Percentiles rank a stretch among this genome's conserved stretches.
Conservation (phyloP, 805 yeast genomes). For the Yamadazyma endophytica region DNA sequence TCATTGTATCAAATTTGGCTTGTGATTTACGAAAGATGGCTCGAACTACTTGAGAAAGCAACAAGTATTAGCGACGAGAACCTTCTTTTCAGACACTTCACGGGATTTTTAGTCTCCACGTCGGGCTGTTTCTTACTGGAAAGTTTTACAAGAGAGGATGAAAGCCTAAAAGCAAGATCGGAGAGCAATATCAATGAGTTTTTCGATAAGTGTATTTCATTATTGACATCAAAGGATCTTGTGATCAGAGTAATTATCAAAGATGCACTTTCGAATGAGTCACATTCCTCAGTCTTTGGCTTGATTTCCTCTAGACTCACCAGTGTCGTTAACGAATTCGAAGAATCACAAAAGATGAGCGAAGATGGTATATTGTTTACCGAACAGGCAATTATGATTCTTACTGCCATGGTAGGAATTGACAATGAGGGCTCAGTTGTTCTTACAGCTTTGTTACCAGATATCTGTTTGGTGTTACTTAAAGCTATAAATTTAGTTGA, state of each 20-base stretch:
- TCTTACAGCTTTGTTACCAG: conserved; percentile 27
- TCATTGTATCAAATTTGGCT: conserved; percentile 36
- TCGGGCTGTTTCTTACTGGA: conserved; percentile 56
- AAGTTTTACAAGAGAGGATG: conserved; percentile 19
- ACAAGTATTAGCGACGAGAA: conserved; percentile 33
- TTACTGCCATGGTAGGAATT: conserved; percentile 36
- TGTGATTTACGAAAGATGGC: conserved; percentile 51
- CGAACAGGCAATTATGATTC: conserved; percentile 47
- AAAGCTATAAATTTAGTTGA: conserved; percentile 26
- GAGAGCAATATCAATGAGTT: conserved; percentile 41
- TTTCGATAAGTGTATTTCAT: conserved; percentile 45
- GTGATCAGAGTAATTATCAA: conserved; percentile 65
- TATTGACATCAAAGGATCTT: conserved; percentile 46
- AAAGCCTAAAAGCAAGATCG: conserved; percentile 24
- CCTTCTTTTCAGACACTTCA: conserved; percentile 56
- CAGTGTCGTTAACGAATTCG: conserved; percentile 29
- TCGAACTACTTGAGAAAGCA: conserved; percentile 21
- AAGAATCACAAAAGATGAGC: conserved; percentile 19
- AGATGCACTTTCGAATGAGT: conserved; percentile 64
- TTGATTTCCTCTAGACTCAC: conserved; percentile 44
- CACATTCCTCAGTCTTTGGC: conserved; percentile 55
- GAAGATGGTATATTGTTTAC: conserved; percentile 35
- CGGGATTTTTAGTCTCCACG: conserved; percentile 69
- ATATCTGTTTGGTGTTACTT: conserved; percentile 22
- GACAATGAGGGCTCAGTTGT: conserved; percentile 33